Percentiles rank a stretch among this genome's conserved stretches.
phyloP scores from a whole-genome alignment of 176 grass and related monocot genomes.

The Ensete ventricosum region DNA sequence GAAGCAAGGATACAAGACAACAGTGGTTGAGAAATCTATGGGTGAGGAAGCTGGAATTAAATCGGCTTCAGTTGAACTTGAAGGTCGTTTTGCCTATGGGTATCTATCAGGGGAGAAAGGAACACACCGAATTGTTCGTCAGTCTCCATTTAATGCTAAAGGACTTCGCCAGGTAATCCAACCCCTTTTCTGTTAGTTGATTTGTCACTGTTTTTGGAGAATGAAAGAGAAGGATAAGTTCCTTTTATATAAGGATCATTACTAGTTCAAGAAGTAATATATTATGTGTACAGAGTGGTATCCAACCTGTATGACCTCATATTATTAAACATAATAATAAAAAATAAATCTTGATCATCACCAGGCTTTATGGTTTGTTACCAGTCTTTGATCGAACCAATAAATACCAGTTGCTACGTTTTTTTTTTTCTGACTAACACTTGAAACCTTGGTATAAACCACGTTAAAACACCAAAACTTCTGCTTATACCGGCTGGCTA shows the following conservation, averaged over 20 bases:
- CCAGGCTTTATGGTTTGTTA: too few species aligned
- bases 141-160: constrained; percentile 95
- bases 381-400: too few species aligned
- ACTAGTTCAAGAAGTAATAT: too few species aligned
- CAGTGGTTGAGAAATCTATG: constrained; percentile 72
- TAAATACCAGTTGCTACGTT: too few species aligned
- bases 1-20: constrained; percentile 83
- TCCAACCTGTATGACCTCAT: too few species aligned
- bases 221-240: too few species aligned
- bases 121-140: constrained; percentile 88
- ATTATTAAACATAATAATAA: too few species aligned
- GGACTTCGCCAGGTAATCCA: constrained; percentile 83
- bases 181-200: neutral
- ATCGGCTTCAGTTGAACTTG: constrained; percentile 76
- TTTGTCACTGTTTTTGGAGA: neutral
- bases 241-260: too few species aligned
- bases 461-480: neutral
- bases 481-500: neutral
- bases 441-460: too few species aligned
- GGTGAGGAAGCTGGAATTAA: constrained; percentile 98
- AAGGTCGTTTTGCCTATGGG: constrained; percentile 81
- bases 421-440: too few species aligned
- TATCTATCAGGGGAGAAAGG: constrained; percentile 98
- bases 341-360: too few species aligned
- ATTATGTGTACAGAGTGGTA: too few species aligned